Base-by-base conservation (phyloP, 2,329 filamentous ascomycete genomes). In the Pseudogymnoascus sp. region DNA sequence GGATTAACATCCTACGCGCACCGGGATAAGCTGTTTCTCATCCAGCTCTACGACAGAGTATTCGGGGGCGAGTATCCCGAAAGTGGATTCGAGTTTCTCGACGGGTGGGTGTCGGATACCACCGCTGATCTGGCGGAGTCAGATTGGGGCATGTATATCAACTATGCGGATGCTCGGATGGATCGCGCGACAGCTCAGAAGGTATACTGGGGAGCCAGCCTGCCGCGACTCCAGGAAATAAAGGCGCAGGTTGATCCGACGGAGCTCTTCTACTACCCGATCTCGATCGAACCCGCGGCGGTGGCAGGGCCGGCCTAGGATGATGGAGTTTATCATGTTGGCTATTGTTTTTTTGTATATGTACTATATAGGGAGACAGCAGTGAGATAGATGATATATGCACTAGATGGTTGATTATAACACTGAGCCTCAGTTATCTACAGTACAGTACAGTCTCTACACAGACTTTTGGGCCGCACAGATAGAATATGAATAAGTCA, bases 1-100 rank as follows among this genome's bases (percentile, higher is more conserved):
- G 82, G 86, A 60, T 72, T 80, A 0, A 85, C 84, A 0, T 79
- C 83, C 7, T 87, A 84, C 66, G 77, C 80, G 0, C 84, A 87
- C 66, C 79, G 85, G 55, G 80, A 87, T 73, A 82, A 82, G 63
- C 65, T 85, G 35, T 80, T 85, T 71, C 85, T 83, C 72, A 79
- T 83, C 67, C 82, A 87, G 67, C 80, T 79, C 0, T 86, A 86
- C 66, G 81, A 76, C 7, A 66, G 85, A 48, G 80, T 78, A 18
- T 65, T 82, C 0, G 71, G 76, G 0, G 71, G 76, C 0, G 71
- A 5, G 8, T 41, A 41, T 41, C 38, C 38, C 21, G 19, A 41
- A 2, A 10, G 13, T 23, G 38, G 38, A n/a, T 41, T 41, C 13
- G 38, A 41, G 38, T 41, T 41, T 8, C 38, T 41, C 3, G 5